Conservation (phyloP, 352 stramenopile genomes). For the Lagenidium giganteum region DNA sequence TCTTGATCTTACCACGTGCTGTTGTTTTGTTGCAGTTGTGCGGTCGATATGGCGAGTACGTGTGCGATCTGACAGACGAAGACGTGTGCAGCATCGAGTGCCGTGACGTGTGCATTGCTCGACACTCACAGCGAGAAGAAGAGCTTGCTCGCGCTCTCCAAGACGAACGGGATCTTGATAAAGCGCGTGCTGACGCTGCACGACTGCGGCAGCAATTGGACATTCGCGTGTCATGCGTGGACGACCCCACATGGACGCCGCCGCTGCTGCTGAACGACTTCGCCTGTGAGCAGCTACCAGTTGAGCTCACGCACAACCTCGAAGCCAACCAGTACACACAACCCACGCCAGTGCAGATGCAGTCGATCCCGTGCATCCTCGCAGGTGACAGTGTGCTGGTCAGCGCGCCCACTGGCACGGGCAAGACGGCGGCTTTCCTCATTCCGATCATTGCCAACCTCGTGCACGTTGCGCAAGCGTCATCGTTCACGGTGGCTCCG, state of each 20-base stretch:
- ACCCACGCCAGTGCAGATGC: slow-evolving; percentile 75
- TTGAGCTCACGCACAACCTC: slow-evolving; percentile 37
- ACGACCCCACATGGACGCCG: slow-evolving; percentile 5
- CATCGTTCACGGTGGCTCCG: no score
- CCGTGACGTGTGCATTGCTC: slow-evolving; percentile 34
- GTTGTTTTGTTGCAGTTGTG: slow-evolving; percentile 34
- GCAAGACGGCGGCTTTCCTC: slow-evolving; percentile 67
- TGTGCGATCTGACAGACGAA: slow-evolving; percentile 77
- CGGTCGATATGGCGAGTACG: slow-evolving; percentile 69
- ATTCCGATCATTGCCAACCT: slow-evolving; percentile 32
- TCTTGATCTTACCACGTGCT: background rate
- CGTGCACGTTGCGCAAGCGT: no score
- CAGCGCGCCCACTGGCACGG: slow-evolving; percentile 54
- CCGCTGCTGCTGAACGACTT: slow-evolving; percentile 17
- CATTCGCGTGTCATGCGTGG: slow-evolving; percentile 22
- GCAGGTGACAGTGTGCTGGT: slow-evolving; percentile 41
- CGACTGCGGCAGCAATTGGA: slow-evolving; percentile 17
- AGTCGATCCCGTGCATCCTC: slow-evolving; percentile 49
- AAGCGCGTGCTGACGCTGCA: background rate
- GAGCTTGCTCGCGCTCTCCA: slow-evolving; percentile 1
- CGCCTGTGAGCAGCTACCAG: slow-evolving; percentile 13
- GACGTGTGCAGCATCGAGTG: slow-evolving; percentile 84
- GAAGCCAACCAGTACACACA: slow-evolving; percentile 21
- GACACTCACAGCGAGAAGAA: slow-evolving; percentile 5
- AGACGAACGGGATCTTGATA: slow-evolving; percentile 9